Evolutionary conservation across 2,329 filamentous ascomycete species (phyloP).

Genomic region (Penicillium thymicola): DNA sequence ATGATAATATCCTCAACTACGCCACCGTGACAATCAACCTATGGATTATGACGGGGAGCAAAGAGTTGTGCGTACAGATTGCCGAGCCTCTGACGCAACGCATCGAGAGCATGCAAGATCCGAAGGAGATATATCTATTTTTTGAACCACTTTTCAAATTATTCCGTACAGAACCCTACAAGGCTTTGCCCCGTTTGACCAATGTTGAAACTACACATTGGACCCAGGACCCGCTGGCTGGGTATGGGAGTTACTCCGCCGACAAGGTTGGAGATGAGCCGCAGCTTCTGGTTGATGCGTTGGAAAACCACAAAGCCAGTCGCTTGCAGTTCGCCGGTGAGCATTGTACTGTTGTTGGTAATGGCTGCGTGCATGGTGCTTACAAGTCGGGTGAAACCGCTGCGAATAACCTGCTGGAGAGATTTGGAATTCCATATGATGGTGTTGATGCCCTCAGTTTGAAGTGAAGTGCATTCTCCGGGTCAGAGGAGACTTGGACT

Average conservation of each 20-base stretch:
- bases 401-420: slow-evolving; percentile 39
- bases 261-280: slow-evolving; percentile 47
- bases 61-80: slow-evolving; percentile 45
- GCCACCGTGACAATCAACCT: slow-evolving; percentile 45
- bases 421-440: slow-evolving; percentile 30
- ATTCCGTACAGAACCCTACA: slow-evolving; percentile 45
- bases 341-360: slow-evolving; percentile 41
- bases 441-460: neutral
- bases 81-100: slow-evolving; percentile 46
- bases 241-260: slow-evolving; percentile 45
- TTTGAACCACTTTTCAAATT: slow-evolving; percentile 47
- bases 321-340: slow-evolving; percentile 45
- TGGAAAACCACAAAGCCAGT: slow-evolving; percentile 36
- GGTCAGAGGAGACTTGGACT: neutral
- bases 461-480: neutral
- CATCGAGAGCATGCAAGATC: slow-evolving; percentile 43
- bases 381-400: slow-evolving; percentile 45
- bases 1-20: slow-evolving; percentile 42
- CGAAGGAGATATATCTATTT: slow-evolving; percentile 40
- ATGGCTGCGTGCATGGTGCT: slow-evolving; percentile 47
- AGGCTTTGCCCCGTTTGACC: slow-evolving; percentile 39
- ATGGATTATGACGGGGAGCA: slow-evolving; percentile 45
- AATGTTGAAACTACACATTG: slow-evolving; percentile 46
- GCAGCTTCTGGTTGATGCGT: slow-evolving; percentile 34
- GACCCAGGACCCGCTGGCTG: slow-evolving; percentile 45